Percentiles rank a stretch among this genome's conserved stretches.
Conservation (phyloP, 2,329 filamentous ascomycete genomes). For the Dactylellina sp. region DNA sequence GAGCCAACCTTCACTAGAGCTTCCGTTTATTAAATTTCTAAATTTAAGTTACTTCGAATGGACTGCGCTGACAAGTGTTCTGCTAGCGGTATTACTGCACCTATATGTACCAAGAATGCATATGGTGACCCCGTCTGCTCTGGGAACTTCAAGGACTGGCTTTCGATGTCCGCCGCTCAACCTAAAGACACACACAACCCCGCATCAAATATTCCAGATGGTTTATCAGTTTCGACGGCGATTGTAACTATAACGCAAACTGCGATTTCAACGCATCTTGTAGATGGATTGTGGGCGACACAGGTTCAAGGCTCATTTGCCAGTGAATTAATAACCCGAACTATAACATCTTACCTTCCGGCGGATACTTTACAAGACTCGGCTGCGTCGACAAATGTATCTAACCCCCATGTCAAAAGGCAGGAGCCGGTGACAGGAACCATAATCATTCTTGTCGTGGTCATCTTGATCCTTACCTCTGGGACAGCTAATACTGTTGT, state of each 20-base stretch:
- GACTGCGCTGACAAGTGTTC: too few relatives aligned
- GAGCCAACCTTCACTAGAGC: too few relatives aligned
- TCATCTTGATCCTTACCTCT: neutral
- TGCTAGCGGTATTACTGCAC: neutral
- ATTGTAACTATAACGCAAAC: neutral
- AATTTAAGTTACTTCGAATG: too few relatives aligned
- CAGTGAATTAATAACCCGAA: conserved; percentile 3
- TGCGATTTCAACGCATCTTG: neutral
- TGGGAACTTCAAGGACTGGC: neutral
- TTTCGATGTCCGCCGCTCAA: neutral
- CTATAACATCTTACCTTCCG: conserved; percentile 9
- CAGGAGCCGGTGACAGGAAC: neutral
- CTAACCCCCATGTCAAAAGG: neutral
- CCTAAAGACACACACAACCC: too few relatives aligned
- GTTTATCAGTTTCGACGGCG: neutral
- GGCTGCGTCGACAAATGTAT: neutral
- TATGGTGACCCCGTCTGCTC: neutral
- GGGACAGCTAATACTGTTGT: neutral
- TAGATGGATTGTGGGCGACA: neutral
- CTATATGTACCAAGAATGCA: neutral
- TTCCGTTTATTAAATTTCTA: too few relatives aligned
- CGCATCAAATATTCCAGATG: too few relatives aligned
- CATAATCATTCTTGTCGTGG: conserved; percentile 1
- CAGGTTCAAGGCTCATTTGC: neutral
- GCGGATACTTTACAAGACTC: neutral